Evolutionary conservation across 2,329 filamentous ascomycete genomes (phyloP).

Genomic region (Plenodomus lindquistii): DNA sequence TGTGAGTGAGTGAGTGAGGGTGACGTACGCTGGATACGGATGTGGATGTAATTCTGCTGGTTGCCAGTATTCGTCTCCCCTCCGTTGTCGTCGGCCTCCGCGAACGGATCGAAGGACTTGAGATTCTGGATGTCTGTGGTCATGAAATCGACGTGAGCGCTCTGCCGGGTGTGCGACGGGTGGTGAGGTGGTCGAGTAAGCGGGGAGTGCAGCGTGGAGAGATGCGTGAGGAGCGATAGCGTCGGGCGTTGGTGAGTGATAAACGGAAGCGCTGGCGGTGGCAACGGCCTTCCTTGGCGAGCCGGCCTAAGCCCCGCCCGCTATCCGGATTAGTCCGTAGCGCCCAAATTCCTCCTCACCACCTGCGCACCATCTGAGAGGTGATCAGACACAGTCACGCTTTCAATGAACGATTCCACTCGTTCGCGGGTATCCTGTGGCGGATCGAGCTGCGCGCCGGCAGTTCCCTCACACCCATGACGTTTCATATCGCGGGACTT

Average conservation of each 20-base stretch:
- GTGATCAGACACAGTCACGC: too few relatives aligned
- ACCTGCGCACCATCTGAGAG: too few relatives aligned
- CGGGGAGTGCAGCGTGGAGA: slow-evolving; percentile 6
- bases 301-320: background rate
- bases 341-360: too few relatives aligned
- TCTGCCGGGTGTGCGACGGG: slow-evolving; percentile 24
- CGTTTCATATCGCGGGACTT: background rate
- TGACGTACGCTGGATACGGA: slow-evolving; percentile 90
- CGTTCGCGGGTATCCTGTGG: background rate
- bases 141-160: slow-evolving; percentile 39
- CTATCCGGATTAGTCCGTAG: slow-evolving; percentile 2
- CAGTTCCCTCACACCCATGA: background rate
- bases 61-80: slow-evolving; percentile 80
- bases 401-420: too few relatives aligned
- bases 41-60: slow-evolving; percentile 98
- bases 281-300: background rate
- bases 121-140: slow-evolving; percentile 52
- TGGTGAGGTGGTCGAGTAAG: slow-evolving; percentile 4
- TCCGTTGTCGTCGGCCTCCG: slow-evolving; percentile 99
- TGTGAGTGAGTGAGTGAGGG: too few relatives aligned
- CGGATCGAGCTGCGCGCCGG: background rate
- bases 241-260: slow-evolving; percentile 6
- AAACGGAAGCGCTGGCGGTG: slow-evolving; percentile 3
- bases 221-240: slow-evolving; percentile 1
- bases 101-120: slow-evolving; percentile 82